phyloP scores from a whole-genome alignment of 805 yeast genomes.

The Wickerhamiella siamensis region DNA sequence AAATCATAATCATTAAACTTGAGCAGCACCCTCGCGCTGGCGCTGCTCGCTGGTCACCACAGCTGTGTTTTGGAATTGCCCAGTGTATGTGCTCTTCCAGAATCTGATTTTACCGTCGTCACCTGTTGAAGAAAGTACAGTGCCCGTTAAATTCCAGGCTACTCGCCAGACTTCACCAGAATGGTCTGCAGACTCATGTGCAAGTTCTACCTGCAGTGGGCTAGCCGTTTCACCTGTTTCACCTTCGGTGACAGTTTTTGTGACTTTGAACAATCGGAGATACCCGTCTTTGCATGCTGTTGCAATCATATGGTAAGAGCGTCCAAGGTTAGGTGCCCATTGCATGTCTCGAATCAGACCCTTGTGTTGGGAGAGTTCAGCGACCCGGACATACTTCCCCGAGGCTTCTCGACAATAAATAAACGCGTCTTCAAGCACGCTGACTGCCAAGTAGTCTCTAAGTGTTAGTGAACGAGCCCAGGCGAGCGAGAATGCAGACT shows the following conservation, averaged over 20 bases:
- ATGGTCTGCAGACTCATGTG: slow-evolving; percentile 63
- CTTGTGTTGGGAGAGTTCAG: slow-evolving; percentile 65
- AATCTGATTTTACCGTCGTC: slow-evolving; percentile 86
- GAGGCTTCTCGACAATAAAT: slow-evolving; percentile 41
- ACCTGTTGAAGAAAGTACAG: slow-evolving; percentile 83
- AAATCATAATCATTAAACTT: not conserved
- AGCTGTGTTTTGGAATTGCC: slow-evolving; percentile 84
- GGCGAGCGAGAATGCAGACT: slow-evolving; percentile 68
- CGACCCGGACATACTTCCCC: slow-evolving; percentile 33
- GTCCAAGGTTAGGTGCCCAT: slow-evolving; percentile 96
- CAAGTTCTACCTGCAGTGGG: slow-evolving; percentile 35
- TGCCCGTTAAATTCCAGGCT: slow-evolving; percentile 88
- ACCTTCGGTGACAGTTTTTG: not conserved
- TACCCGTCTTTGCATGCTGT: slow-evolving; percentile 93
- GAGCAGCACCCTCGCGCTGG: not conserved
- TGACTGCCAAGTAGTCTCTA: slow-evolving; percentile 65
- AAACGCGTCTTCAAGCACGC: slow-evolving; percentile 77
- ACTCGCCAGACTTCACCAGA: slow-evolving; percentile 92
- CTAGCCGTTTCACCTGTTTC: not conserved
- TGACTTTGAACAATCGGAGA: slow-evolving; percentile 68
- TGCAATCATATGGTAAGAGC: slow-evolving; percentile 75
- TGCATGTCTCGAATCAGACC: slow-evolving; percentile 78
- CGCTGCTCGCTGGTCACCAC: slow-evolving; percentile 49
- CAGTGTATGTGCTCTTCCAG: slow-evolving; percentile 80
- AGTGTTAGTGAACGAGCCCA: slow-evolving; percentile 87